Percentiles rank a stretch among this genome's conserved stretches.
Evolutionary conservation across 2,329 filamentous ascomycete genomes (phyloP).

Genomic region (Fonsecaea nubica): DNA sequence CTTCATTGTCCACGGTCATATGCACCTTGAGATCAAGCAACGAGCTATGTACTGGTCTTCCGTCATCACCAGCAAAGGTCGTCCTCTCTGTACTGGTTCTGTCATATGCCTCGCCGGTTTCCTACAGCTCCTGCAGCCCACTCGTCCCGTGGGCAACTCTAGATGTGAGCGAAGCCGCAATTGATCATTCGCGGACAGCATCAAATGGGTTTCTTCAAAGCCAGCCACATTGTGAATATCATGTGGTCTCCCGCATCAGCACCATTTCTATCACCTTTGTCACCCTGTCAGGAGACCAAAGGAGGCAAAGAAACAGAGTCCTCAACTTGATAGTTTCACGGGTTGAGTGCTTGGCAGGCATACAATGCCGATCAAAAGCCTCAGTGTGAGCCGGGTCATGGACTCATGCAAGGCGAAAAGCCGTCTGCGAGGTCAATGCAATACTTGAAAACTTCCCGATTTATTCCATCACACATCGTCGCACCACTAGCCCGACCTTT

Average conservation of each 20-base stretch:
- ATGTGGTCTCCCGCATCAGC: background rate
- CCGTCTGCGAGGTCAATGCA: conserved; percentile 5
- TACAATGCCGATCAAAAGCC: background rate
- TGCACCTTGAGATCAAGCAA: background rate
- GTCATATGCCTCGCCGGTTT: background rate
- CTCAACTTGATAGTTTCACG: background rate
- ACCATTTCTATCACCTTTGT: background rate
- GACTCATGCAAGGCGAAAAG: background rate
- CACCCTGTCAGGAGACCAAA: background rate
- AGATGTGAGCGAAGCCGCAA: background rate
- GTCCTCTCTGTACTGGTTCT: background rate
- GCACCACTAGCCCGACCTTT: conserved; percentile 9
- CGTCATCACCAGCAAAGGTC: background rate
- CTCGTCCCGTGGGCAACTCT: background rate
- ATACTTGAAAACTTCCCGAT: background rate
- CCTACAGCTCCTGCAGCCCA: background rate
- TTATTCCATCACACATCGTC: conserved; percentile 14
- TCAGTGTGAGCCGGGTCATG: background rate
- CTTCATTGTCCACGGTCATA: background rate
- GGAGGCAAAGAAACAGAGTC: background rate
- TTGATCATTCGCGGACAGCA: background rate
- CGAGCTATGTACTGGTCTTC: background rate
- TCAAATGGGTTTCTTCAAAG: background rate
- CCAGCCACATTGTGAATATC: conserved; percentile 4
- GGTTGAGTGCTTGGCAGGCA: background rate